Percentiles rank a stretch among this genome's conserved stretches.
These are phyloP conservation scores for Sporothrix humicola DNA, from an alignment of 2,329 filamentous ascomycete genomes.

Conservation along the genomic window DNA sequence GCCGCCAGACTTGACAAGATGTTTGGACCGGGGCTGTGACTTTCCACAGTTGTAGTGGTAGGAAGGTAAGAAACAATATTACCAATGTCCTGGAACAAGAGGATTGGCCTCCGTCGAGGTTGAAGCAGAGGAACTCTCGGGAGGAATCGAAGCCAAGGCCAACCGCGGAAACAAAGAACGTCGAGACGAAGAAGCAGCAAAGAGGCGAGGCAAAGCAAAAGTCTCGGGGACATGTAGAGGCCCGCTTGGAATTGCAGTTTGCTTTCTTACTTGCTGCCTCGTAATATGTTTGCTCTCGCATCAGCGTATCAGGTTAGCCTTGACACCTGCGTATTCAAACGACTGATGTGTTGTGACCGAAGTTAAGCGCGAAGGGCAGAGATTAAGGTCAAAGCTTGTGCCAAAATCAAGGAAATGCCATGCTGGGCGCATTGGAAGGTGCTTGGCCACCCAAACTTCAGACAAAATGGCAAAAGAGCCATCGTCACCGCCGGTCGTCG, in stretches of 20 bases:
- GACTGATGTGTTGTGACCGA: not conserved
- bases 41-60: not conserved
- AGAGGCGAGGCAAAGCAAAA: not conserved
- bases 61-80: not conserved
- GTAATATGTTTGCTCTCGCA: not conserved
- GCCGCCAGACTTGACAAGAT: not conserved
- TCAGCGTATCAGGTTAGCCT: not conserved
- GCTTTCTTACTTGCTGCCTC: not conserved
- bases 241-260: not conserved
- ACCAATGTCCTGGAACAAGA: constrained; percentile 5
- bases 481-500: not conserved
- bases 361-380: not conserved
- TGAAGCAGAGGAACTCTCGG: constrained; percentile 2
- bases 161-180: not conserved
- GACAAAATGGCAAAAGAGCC: not conserved
- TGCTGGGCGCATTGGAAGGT: not conserved
- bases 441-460: not conserved
- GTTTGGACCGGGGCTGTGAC: not conserved
- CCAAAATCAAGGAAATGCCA: not conserved
- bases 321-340: not conserved
- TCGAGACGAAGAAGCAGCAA: not conserved
- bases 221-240: not conserved
- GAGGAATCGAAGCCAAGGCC: not conserved
- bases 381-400: constrained; percentile 3
- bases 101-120: too few relatives aligned